Percentiles rank a stretch among this genome's conserved stretches.
Evolutionary conservation across 257 asterid genomes (phyloP).

Genomic region (Handroanthus guayacan): DNA sequence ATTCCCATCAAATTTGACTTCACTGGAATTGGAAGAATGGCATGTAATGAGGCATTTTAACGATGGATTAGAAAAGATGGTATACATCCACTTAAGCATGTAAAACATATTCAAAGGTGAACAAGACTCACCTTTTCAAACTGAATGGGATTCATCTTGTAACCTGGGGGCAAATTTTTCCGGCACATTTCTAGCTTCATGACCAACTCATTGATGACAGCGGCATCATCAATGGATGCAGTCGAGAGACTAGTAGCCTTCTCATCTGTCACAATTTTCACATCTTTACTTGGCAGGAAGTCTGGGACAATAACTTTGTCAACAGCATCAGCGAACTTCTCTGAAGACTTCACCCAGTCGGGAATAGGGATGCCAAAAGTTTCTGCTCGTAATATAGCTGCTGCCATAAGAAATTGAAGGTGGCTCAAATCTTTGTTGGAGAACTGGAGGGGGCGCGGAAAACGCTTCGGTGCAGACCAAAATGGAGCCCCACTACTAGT

Average conservation of each 20-base stretch:
- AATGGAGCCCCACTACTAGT: constrained; percentile 50
- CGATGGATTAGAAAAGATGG: not conserved
- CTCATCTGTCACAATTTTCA: constrained; percentile 53
- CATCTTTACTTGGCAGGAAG: constrained; percentile 46
- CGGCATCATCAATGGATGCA: constrained; percentile 50
- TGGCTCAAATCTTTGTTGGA: constrained; percentile 44
- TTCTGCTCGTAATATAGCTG: constrained; percentile 48
- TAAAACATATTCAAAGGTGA: constrained; percentile 3
- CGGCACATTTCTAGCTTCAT: constrained; percentile 40
- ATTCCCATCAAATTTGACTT: no score
- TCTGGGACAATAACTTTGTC: constrained; percentile 49
- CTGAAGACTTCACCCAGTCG: constrained; percentile 42
- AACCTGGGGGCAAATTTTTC: constrained; percentile 39
- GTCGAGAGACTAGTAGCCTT: constrained; percentile 50
- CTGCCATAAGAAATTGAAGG: constrained; percentile 44
- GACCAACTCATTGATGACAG: constrained; percentile 45
- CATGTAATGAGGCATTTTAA: not conserved
- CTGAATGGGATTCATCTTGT: constrained; percentile 55
- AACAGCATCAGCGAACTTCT: constrained; percentile 47
- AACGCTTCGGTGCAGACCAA: constrained; percentile 60
- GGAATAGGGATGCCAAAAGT: constrained; percentile 57
- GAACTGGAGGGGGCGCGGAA: constrained; percentile 49
- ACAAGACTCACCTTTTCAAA: constrained; percentile 48
- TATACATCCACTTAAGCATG: not conserved
- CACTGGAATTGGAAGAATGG: not conserved